A percentile compares a stretch with the other conserved stretches of the same genome.
Evolutionary conservation across 2,329 filamentous ascomycete species (phyloP).

Genomic region (Pestalotiopsis sp.): DNA sequence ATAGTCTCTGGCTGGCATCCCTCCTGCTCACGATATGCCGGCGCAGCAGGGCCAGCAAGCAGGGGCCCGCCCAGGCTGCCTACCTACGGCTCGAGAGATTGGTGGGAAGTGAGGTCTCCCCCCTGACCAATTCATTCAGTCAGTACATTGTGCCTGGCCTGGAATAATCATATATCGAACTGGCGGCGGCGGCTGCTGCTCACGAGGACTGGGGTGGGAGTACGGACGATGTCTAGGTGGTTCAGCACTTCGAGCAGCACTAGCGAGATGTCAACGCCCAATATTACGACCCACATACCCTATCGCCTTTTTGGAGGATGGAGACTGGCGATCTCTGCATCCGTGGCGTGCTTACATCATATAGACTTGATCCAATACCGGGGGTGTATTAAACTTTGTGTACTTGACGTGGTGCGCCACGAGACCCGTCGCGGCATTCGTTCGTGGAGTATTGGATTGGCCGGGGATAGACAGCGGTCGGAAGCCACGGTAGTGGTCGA

Average conservation of each 20-base stretch:
- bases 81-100: neutral
- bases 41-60: neutral
- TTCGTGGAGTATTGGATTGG: neutral
- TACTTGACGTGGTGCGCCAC: neutral
- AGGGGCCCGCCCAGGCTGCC: too few relatives aligned
- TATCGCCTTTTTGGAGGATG: neutral
- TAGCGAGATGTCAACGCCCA: slow-evolving; percentile 13
- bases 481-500: too few relatives aligned
- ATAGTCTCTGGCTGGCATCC: neutral
- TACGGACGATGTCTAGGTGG: neutral
- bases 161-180: neutral
- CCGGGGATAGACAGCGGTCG: too few relatives aligned
- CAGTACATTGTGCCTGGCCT: neutral
- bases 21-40: neutral
- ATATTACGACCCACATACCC: slow-evolving; percentile 12
- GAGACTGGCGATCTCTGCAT: slow-evolving; percentile 3
- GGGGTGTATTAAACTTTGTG: neutral
- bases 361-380: neutral
- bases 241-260: slow-evolving; percentile 1
- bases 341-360: neutral
- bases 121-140: neutral
- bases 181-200: slow-evolving; percentile 4
- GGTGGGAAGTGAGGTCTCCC: slow-evolving; percentile 8
- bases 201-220: slow-evolving; percentile 3
- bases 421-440: neutral